These are phyloP conservation scores for Strigomonas oncopelti DNA, from an alignment of 208 protist species.

Conservation along the genomic window DNA sequence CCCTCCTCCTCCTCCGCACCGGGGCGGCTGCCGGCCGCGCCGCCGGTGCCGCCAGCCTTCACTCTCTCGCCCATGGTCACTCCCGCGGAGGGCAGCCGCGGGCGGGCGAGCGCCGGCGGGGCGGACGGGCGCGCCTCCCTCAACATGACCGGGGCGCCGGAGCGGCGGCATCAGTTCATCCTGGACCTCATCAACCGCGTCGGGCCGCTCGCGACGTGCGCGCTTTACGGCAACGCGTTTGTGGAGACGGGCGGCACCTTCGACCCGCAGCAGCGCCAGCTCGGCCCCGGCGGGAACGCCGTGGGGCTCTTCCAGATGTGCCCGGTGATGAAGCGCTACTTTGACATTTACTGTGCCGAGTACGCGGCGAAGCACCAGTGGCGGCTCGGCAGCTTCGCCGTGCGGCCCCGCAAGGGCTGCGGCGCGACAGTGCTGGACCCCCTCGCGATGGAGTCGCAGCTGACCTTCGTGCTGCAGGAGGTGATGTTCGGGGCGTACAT, in stretches of 20 bases:
- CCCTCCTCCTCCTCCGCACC: background rate
- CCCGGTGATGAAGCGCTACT: constrained; percentile 6
- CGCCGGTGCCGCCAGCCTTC: background rate
- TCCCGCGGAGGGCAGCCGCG: background rate
- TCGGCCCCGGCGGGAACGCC: background rate
- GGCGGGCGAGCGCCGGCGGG: background rate
- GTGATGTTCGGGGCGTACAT: constrained; percentile 4
- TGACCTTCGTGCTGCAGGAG: constrained; percentile 12
- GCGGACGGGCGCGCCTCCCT: background rate
- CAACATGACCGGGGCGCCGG: background rate
- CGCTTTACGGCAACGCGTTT: constrained; percentile 12
- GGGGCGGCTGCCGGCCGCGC: background rate
- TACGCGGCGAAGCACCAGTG: background rate
- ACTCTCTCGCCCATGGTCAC: background rate
- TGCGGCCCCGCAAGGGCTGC: background rate
- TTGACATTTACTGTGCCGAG: constrained; percentile 10
- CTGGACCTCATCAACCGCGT: constrained; percentile 2
- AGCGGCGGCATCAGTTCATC: constrained; percentile 13
- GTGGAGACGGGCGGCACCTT: constrained; percentile 15
- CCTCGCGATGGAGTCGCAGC: constrained; percentile 1
- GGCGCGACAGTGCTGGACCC: constrained; percentile 4
- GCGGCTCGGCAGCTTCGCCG: background rate
- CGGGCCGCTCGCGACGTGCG: constrained; percentile 5
- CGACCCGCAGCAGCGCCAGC: constrained; percentile 6
- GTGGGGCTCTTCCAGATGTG: constrained; percentile 12